A percentile compares a stretch with the other conserved stretches of the same genome.
Conservation (phyloP, 257 asterid species). For the Euphrasia confusa region DNA sequence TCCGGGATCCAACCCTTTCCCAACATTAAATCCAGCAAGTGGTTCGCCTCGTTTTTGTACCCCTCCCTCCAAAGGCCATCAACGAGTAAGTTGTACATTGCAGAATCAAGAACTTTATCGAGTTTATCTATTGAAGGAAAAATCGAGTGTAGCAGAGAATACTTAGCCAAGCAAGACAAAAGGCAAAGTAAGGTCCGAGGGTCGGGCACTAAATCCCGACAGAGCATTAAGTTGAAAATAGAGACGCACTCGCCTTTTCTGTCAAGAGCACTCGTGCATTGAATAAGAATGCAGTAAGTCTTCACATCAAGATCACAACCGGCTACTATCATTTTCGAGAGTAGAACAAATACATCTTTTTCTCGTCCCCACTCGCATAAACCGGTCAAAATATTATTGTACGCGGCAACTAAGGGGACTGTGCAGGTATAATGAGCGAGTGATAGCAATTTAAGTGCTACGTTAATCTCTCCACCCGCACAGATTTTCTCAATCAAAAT, state of each 20-base stretch:
- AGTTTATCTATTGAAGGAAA: constrained; percentile 38
- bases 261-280: constrained; percentile 32
- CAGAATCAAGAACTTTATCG: constrained; percentile 41
- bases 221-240: constrained; percentile 52
- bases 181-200: constrained; percentile 43
- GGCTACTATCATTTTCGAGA: constrained; percentile 50
- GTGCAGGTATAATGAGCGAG: constrained; percentile 35
- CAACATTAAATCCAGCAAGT: constrained; percentile 58
- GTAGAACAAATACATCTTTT: constrained; percentile 31
- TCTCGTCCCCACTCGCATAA: constrained; percentile 33
- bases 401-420: constrained; percentile 27
- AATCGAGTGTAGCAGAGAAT: constrained; percentile 44
- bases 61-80: constrained; percentile 75
- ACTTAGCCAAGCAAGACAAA: constrained; percentile 41
- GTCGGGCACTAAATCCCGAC: constrained; percentile 42
- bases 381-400: constrained; percentile 48
- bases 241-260: constrained; percentile 26
- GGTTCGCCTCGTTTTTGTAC: constrained; percentile 43
- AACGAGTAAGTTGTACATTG: constrained; percentile 42
- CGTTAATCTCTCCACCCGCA: constrained; percentile 31
- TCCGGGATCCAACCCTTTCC: constrained; percentile 81
- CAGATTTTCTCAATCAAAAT: constrained; percentile 45
- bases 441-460: constrained; percentile 42
- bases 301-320: constrained; percentile 49
- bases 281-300: constrained; percentile 49